phyloP scores from a whole-genome alignment of 306 rosid species.

The Trichosanthes truncata region DNA sequence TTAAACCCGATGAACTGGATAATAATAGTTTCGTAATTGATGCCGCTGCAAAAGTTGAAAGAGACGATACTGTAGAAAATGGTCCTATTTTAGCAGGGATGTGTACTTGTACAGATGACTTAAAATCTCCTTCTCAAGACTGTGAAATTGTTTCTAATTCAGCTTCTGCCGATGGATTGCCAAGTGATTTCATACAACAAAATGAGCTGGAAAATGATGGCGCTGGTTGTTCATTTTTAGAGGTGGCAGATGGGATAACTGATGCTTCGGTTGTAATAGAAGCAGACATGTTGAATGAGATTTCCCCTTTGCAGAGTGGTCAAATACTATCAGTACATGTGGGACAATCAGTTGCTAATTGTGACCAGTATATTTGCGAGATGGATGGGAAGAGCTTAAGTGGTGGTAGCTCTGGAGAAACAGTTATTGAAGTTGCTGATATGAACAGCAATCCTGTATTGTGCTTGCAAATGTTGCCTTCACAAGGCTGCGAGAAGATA shows the following conservation, averaged over 20 bases:
- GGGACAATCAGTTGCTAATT: constrained; percentile 18
- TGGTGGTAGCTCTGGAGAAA: constrained; percentile 29
- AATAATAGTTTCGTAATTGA: constrained; percentile 16
- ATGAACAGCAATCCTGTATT: constrained; percentile 21
- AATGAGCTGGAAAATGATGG: constrained; percentile 28
- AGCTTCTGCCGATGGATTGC: constrained; percentile 2
- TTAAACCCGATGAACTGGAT: constrained; percentile 29
- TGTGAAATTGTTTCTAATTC: constrained; percentile 27
- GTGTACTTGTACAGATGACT: constrained; percentile 7
- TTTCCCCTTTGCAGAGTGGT: constrained; percentile 20
- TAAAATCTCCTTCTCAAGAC: constrained; percentile 19
- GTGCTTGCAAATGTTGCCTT: constrained; percentile 20
- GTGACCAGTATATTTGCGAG: constrained; percentile 21
- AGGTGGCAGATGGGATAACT: constrained; percentile 21
- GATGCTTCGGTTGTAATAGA: constrained; percentile 28
- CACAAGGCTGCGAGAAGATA: constrained; percentile 21
- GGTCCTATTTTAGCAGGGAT: constrained; percentile 8
- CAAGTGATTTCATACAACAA: constrained; percentile 23
- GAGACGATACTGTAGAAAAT: constrained; percentile 9
- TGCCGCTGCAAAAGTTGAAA: constrained; percentile 19
- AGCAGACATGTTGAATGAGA: constrained; percentile 23
- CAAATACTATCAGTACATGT: constrained; percentile 26
- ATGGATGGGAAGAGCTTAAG: constrained; percentile 24
- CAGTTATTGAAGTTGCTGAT: constrained; percentile 23
- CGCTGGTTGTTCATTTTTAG: constrained; percentile 20